A percentile compares a stretch with the other conserved stretches of the same genome.
Conservation (phyloP, 2,329 filamentous ascomycete genomes). For the Gyromitra esculenta region DNA sequence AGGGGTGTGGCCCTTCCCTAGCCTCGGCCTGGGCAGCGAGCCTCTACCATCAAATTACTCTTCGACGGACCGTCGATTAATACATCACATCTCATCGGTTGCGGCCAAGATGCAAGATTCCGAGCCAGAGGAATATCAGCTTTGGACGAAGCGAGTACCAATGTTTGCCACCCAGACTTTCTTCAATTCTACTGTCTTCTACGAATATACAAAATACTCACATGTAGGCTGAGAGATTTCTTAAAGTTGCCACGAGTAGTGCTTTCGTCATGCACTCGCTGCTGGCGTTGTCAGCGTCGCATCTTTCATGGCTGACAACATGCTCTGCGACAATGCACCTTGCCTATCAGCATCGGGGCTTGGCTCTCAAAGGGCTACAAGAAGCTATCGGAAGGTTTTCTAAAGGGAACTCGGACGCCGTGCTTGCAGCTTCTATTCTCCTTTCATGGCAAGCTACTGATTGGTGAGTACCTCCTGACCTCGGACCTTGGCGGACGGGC, state of each 20-base stretch:
- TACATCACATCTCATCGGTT: conserved; percentile 88
- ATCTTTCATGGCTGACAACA: conserved; percentile 87
- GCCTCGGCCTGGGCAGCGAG: conserved; percentile 78
- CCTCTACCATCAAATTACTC: conserved; percentile 78
- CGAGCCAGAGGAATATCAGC: conserved; percentile 82
- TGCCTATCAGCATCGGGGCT: conserved; percentile 86
- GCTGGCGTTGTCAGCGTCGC: conserved; percentile 91
- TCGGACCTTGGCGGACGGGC: conserved; percentile 52
- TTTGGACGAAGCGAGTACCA: conserved; percentile 93
- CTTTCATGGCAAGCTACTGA: conserved; percentile 96
- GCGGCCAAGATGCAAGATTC: conserved; percentile 82
- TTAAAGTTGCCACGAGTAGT: conserved; percentile 82
- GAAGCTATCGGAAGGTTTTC: conserved; percentile 87
- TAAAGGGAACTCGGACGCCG: conserved; percentile 85
- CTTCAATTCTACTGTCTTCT: conserved; percentile 53
- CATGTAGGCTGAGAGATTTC: conserved; percentile 59
- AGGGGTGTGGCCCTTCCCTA: conserved; percentile 84
- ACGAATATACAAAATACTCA: conserved; percentile 54
- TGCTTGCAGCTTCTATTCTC: conserved; percentile 88
- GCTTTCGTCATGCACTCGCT: conserved; percentile 94
- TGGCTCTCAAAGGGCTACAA: conserved; percentile 86
- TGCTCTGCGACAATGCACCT: conserved; percentile 87
- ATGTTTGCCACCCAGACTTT: conserved; percentile 70
- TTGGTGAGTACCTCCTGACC: conserved; percentile 72
- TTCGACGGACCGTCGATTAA: conserved; percentile 81